Percentiles rank a stretch among this genome's conserved stretches.
phyloP scores from a whole-genome alignment of 2,329 filamentous ascomycete species.

The Cercospora sp. region DNA sequence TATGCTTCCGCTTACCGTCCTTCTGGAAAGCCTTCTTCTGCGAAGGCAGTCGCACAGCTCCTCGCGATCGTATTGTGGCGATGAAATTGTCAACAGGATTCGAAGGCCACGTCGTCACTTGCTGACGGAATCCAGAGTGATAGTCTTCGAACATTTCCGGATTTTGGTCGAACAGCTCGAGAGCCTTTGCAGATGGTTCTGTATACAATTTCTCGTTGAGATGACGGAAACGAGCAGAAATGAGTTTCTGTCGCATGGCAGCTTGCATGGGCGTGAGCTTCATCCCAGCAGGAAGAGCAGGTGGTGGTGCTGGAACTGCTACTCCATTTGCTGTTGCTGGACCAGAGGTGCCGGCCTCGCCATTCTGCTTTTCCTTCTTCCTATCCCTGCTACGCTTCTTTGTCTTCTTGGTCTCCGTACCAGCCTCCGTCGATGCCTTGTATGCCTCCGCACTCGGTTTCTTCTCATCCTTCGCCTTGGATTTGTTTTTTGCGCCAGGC shows the following conservation, averaged over 20 bases:
- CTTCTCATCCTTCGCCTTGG: conserved; percentile 33
- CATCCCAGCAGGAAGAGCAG: conserved; percentile 41
- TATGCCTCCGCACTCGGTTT: conserved; percentile 16
- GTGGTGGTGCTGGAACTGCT: conserved; percentile 31
- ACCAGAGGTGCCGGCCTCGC: not conserved
- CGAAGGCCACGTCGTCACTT: conserved; percentile 93
- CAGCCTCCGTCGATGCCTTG: conserved; percentile 12
- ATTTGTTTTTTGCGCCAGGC: conserved; percentile 17
- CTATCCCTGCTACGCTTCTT: conserved; percentile 32
- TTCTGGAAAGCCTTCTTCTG: conserved; percentile 38
- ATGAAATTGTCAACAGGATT: conserved; percentile 94
- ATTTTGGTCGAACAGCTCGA: conserved; percentile 75
- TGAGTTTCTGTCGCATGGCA: conserved; percentile 90
- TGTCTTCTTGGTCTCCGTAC: conserved; percentile 37
- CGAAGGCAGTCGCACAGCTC: conserved; percentile 48
- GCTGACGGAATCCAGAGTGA: conserved; percentile 91
- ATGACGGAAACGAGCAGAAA: conserved; percentile 93
- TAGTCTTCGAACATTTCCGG: conserved; percentile 96
- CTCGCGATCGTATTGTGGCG: conserved; percentile 66
- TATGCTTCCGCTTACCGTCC: conserved; percentile 44
- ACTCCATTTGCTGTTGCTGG: conserved; percentile 4
- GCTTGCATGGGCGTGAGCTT: conserved; percentile 90
- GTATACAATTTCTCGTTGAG: conserved; percentile 97
- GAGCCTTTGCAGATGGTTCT: conserved; percentile 78
- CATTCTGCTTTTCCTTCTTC: conserved; percentile 36